Base-by-base conservation (phyloP, 202 grass and related monocot species). In the Panicum virgatum region DNA sequence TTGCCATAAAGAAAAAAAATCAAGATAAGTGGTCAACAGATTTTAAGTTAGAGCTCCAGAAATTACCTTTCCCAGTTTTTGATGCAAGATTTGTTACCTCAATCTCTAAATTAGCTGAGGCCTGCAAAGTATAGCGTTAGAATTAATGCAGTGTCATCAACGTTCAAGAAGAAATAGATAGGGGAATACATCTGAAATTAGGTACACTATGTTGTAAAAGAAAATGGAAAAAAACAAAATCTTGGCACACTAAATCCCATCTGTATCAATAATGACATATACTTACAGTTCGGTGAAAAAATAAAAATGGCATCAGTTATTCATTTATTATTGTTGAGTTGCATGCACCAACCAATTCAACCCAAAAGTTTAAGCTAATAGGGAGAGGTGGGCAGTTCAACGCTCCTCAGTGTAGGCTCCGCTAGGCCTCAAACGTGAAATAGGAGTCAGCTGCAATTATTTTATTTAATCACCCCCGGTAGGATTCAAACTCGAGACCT, bases 71-170 rank as follows among this genome's bases (percentile, higher is more conserved):
- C 45, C 96, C 96, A 81, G 90, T 82, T 79, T 92, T 93, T 67
- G 92, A 93, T 81, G 90, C 82, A 88, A 98, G 90, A 91, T 98
- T 98, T 74, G 96, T 98, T 75, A 98, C 88, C 89, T 98, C 96
- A 90, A 98, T 90, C 86, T 98, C 92, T 74, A 98, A 90, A 91
- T 88, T 89, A 83, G 96, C 88, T 42, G 83, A 88, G 72, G 90
- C 96, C 96, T 98, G 85, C 62, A 90, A 83, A 91, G 77, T 67
- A 74, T 62, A 23, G 70, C 45, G 73, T 53, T 43, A 69, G 12
- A 30, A 38, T 59, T 72, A 50, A 59, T 48, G 73, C 8, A 64
- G 58, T 72, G 22, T 9, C 50, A 56, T 46, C 72, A 73, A 78
- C 2, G 79, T 66, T 80, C 13, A 72, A 62, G 64, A 36, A 71